Percentiles rank a stretch among this genome's conserved stretches.
phyloP scores from a whole-genome alignment of 345 rosid species.

The Laguncularia racemosa region DNA sequence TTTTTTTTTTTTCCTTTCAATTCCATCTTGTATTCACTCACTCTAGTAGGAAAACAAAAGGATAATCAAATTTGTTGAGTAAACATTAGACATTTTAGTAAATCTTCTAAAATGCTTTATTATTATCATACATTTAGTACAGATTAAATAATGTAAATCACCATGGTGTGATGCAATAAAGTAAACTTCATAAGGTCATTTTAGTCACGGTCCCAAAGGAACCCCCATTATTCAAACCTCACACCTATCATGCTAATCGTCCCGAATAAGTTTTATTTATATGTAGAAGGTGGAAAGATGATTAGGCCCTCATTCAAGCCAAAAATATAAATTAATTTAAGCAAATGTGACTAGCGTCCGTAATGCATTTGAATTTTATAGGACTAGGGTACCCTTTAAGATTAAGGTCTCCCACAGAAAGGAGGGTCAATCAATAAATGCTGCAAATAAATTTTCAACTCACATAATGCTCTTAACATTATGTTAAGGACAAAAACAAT shows the following conservation, averaged over 20 bases:
- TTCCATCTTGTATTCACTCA: no score
- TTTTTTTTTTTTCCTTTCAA: no score
- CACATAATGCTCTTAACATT: conserved; percentile 8
- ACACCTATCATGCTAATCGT: conserved; percentile 1
- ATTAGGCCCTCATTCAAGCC: conserved; percentile 26
- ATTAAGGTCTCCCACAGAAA: conserved; percentile 27
- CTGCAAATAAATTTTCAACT: conserved; percentile 17
- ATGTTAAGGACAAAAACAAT: no score
- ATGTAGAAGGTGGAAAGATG: conserved; percentile 32
- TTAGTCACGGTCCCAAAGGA: no score
- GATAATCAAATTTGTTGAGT: no score
- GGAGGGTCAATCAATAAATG: conserved; percentile 54
- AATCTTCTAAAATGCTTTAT: no score
- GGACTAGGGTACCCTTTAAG: conserved; percentile 21
- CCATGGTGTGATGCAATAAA: no score
- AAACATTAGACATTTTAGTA: no score
- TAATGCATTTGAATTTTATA: conserved; percentile 20
- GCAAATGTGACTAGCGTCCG: conserved; percentile 5
- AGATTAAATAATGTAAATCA: no score
- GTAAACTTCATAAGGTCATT: no score
- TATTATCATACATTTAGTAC: no score
- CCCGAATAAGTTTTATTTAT: conserved; percentile 6
- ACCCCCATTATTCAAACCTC: not conserved
- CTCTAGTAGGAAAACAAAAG: no score
- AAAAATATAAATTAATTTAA: conserved; percentile 4